A percentile compares a stretch with the other conserved stretches of the same genome.
These are phyloP conservation scores for Peronospora tabacina DNA, from an alignment of 352 stramenopile species.

Conservation along the genomic window DNA sequence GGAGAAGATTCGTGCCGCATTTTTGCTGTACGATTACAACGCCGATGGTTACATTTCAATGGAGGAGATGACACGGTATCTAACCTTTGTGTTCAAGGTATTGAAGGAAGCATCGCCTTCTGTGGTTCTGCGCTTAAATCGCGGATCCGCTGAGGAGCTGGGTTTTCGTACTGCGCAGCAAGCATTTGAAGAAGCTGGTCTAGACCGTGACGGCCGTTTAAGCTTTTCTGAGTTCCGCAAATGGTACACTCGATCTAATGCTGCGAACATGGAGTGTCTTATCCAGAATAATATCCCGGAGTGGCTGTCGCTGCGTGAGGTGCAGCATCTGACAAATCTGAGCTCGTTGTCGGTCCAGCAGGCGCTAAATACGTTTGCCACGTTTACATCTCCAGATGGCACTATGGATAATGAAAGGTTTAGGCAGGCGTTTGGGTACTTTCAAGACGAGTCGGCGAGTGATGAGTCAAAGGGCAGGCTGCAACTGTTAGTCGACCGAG, in stretches of 20 bases:
- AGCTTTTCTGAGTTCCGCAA: conserved; percentile 72
- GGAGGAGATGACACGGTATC: conserved; percentile 79
- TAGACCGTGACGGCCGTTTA: conserved; percentile 57
- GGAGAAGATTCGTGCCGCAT: conserved; percentile 66
- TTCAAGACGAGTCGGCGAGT: conserved; percentile 26
- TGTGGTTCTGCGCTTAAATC: conserved; percentile 36
- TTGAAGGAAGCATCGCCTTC: conserved; percentile 66
- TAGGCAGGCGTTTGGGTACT: conserved; percentile 49
- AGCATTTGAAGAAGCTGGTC: conserved; percentile 67
- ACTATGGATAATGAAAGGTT: conserved; percentile 65
- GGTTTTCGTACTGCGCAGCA: conserved; percentile 55
- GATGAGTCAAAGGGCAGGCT: conserved; percentile 32
- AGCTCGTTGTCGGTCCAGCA: conserved; percentile 58
- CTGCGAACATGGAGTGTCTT: conserved; percentile 65
- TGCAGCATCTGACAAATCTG: conserved; percentile 72
- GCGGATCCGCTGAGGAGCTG: conserved; percentile 54
- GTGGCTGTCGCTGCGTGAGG: conserved; percentile 68
- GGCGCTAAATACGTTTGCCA: conserved; percentile 71
- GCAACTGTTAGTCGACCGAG: conserved; percentile 55
- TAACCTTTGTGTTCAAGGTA: conserved; percentile 82
- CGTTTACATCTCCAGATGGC: conserved; percentile 53
- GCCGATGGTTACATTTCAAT: conserved; percentile 76
- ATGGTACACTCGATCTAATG: conserved; percentile 74
- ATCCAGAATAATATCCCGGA: conserved; percentile 75
- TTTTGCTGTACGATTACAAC: conserved; percentile 83